Evolutionary conservation across 202 grass and related monocot species (phyloP).

Genomic region (Panicum virgatum): DNA sequence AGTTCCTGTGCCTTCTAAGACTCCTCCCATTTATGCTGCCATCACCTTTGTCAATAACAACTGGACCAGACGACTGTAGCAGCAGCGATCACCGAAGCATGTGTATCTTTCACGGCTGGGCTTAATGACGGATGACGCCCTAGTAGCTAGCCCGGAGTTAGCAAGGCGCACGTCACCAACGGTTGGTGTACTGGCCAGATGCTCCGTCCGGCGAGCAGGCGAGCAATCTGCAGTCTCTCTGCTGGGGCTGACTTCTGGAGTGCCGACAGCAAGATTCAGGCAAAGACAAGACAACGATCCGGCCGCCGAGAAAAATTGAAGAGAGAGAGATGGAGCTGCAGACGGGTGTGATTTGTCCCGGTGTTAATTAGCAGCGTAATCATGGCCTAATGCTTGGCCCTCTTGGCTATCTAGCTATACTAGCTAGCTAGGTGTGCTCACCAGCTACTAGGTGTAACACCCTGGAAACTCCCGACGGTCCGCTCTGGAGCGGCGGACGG

Average conservation of each 20-base stretch:
- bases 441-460: conserved; percentile 12
- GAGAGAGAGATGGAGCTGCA: background rate
- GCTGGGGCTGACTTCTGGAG: background rate
- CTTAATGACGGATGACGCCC: conserved; percentile 1
- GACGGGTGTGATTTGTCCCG: background rate
- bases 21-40: conserved; percentile 24
- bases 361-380: background rate
- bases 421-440: too few species aligned
- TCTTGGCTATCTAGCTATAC: background rate
- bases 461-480: too few species aligned
- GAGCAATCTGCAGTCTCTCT: background rate
- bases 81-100: background rate
- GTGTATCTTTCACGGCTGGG: background rate
- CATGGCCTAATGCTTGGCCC: background rate
- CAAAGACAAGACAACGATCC: conserved; percentile 23
- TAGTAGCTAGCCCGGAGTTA: background rate
- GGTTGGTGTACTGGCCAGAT: conserved; percentile 49
- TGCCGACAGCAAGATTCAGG: conserved; percentile 36
- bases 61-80: background rate
- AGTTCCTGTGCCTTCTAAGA: conserved; percentile 33
- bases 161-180: background rate
- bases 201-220: background rate
- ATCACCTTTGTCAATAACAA: conserved; percentile 9
- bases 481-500: too few species aligned
- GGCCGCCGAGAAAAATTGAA: too few species aligned